Evolutionary conservation across 129 eudicot species (phyloP).

Genomic region (Smallanthus sonchifolius): DNA sequence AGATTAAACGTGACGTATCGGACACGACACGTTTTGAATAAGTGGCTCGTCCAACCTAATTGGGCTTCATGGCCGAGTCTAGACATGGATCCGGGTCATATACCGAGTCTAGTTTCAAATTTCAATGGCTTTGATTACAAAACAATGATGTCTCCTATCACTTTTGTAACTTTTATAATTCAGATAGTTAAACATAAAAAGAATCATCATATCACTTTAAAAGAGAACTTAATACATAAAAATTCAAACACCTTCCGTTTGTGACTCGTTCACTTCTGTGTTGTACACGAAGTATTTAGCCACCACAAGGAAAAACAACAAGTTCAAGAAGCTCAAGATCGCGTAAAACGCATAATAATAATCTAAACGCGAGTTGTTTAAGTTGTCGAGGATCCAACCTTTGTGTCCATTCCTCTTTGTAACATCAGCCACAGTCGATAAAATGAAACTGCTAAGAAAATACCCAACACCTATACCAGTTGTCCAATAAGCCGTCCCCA

Average conservation of each 20-base stretch:
- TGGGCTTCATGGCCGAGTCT: too few relatives aligned
- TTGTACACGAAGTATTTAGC: conserved; percentile 46
- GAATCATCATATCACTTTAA: background rate
- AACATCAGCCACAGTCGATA: conserved; percentile 58
- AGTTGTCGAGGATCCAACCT: conserved; percentile 76
- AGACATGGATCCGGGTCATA: too few relatives aligned
- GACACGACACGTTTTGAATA: too few relatives aligned
- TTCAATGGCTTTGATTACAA: too few relatives aligned
- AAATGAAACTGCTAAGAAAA: conserved; percentile 59
- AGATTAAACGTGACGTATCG: too few relatives aligned
- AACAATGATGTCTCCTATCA: background rate
- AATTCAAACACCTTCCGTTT: background rate
- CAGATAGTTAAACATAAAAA: background rate
- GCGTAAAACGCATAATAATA: conserved; percentile 62
- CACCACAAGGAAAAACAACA: conserved; percentile 45
- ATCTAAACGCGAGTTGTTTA: conserved; percentile 81
- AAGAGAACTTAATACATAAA: background rate
- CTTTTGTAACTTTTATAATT: background rate
- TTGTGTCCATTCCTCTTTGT: conserved; percentile 51
- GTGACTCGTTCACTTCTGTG: conserved; percentile 18
- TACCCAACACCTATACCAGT: conserved; percentile 65
- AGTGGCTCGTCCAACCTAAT: too few relatives aligned
- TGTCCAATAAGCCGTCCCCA: conserved; percentile 74
- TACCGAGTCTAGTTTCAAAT: too few relatives aligned
- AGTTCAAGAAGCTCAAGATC: conserved; percentile 47